Base-by-base conservation (phyloP, 2,329 filamentous ascomycete species). In the Clonostachys chloroleuca region DNA sequence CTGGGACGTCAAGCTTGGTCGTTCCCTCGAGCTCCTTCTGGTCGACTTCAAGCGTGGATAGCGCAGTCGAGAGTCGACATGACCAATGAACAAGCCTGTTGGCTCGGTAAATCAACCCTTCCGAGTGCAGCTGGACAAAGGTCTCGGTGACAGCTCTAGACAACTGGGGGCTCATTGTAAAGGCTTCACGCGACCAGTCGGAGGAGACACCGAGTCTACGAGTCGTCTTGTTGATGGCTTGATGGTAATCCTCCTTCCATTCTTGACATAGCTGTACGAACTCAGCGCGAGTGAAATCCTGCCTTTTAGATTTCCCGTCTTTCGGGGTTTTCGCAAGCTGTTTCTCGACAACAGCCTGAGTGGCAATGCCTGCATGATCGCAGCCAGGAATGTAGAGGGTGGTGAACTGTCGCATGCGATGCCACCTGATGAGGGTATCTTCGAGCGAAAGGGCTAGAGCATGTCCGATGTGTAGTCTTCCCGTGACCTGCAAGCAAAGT, bases 41-140 rank as follows among this genome's bases (percentile, higher is more conserved):
- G 57, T 86, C 83, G 24, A 97, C 92, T 68, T 97, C 92, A 24
- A 97, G 78, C 60, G 92, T 95, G 16, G 89, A 95, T 34, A 97
- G 75, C 1, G 92, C 88, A 9, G 94, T 97, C 66, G 89, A 95
- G 51, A 97, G 77, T 55, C 87, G 82, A 37, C 86, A 88, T 68
- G 90, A 96, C 92, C 94, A 97, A 70, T 97, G 96, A 55, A 97
- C 92, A 41, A 97, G 82, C 48, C 92, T 82, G 70, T 95, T 95
- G 12, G 89, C 89, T 54, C 92, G 79, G 75, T 97, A 97, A 62
- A 97, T 96, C 55, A 87, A 84, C 5, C 92, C 92, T 64, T 97
- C 89, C 53, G 96, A 91, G 62, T 96, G 90, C 36, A 97, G 79
- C 52, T 84, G 82, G 52, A 92, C 85, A 67, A 97, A 97, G 1